Base-by-base conservation (phyloP, 2,329 filamentous ascomycete species). In the Microdochium trichocladiopsis region DNA sequence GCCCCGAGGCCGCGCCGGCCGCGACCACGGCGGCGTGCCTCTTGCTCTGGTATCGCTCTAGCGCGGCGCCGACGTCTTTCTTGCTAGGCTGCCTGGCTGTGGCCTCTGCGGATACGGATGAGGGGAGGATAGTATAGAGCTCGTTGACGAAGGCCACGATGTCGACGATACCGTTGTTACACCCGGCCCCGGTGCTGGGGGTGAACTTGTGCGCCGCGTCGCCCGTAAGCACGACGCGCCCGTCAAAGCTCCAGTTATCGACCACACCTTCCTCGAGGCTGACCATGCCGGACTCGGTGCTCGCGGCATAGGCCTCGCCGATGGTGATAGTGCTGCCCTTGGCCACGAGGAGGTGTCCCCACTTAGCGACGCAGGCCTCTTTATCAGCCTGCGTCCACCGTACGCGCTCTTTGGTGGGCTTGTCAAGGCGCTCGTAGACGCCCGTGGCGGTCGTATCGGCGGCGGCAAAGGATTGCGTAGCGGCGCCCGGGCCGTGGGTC, bases 161-260 rank as follows among this genome's bases (percentile, higher is more conserved):
- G 14, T 70, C 68, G 28, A 66, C 61, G 1, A 72, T 57, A 0
- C 64, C 69, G 21, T 64, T 64, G 55, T 72, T 71, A 31, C 63
- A 64, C 0, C 69, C 69, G 0, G 61, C 58, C 0, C 67, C 69
- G 0, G 66, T 59, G 48, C 66, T 69, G 0, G 70, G 67, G 0
- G 68, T 71, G 49, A 66, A 66, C 37, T 72, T 72, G 52, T 72
- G 69, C 1, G 60, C 63, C 0, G 69, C 57, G 41, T 73, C 70
- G 0, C 70, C 70, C 0, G 57, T 62, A 1, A 73, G 63, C 1
- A 68, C 68, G 8, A 72, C 56, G 1, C 66, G 58, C 2, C 68
- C 66, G 6, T 56, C 60, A 54, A 59, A 63, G 52, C 63, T 68
- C 70, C 68, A 72, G 45, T 68, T 57, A 8, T 56, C 48, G 11